These are phyloP conservation scores for Citrus glauca DNA, from an alignment of 345 rosid genomes.

Conservation along the genomic window DNA sequence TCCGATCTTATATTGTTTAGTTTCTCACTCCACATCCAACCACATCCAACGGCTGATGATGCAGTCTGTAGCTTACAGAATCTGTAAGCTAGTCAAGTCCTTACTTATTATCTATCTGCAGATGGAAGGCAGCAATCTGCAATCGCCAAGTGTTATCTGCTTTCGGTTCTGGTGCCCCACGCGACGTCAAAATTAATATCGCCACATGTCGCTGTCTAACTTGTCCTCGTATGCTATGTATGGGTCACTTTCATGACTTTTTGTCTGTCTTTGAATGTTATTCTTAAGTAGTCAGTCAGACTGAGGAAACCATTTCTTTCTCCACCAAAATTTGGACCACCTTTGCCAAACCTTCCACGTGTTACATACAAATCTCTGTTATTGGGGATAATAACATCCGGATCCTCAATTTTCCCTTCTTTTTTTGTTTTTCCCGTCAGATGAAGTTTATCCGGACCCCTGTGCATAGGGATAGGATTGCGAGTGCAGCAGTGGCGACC, in stretches of 20 bases:
- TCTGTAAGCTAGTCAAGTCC: too few species aligned
- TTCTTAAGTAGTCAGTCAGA: background rate
- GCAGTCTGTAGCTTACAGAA: too few species aligned
- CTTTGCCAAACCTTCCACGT: conserved; percentile 44
- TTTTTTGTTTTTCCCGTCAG: too few species aligned
- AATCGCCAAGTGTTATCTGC: too few species aligned
- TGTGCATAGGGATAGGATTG: too few species aligned
- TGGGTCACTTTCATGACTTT: background rate
- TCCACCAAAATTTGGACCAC: background rate
- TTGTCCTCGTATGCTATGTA: background rate
- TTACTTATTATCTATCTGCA: too few species aligned
- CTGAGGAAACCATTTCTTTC: conserved; percentile 14
- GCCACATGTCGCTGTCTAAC: conserved; percentile 11
- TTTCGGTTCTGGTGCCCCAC: background rate
- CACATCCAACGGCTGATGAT: too few species aligned
- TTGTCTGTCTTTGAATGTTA: background rate
- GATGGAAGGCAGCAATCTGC: too few species aligned
- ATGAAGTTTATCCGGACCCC: too few species aligned
- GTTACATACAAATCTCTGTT: conserved; percentile 4
- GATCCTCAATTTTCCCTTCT: background rate
- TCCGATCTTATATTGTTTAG: too few species aligned
- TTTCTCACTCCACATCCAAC: too few species aligned
- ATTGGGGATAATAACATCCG: background rate
- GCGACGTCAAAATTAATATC: background rate
- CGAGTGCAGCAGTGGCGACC: too few species aligned